Percentiles rank a stretch among this genome's conserved stretches.
Conservation (phyloP, 805 yeast species). For the Schizosaccharomyces lindneri region DNA sequence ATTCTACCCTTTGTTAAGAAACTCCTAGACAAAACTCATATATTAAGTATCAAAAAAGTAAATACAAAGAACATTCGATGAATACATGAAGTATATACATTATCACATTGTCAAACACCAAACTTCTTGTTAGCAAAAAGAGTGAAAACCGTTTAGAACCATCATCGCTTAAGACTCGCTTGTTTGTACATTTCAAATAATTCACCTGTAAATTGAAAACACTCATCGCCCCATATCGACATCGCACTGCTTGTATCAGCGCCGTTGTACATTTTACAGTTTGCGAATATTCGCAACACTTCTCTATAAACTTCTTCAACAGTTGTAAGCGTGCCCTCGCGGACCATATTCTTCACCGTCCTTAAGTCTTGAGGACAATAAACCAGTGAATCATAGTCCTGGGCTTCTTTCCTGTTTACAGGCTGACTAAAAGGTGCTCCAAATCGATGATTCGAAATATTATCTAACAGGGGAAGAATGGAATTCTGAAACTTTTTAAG, state of each 20-base stretch:
- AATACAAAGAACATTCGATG: not conserved
- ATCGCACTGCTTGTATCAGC: not conserved
- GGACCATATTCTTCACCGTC: conserved; percentile 31
- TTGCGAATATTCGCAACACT: conserved; percentile 54
- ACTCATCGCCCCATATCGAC: not conserved
- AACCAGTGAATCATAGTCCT: conserved; percentile 37
- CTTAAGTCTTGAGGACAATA: conserved; percentile 45
- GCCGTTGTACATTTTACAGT: conserved; percentile 60
- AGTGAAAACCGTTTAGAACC: too few species aligned
- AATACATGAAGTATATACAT: too few species aligned
- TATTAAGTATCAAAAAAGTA: not conserved
- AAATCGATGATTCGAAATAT: conserved; percentile 42
- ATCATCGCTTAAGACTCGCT: not conserved
- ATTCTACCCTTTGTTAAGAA: not conserved
- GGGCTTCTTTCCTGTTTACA: conserved; percentile 42
- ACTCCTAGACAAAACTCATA: not conserved
- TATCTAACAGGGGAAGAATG: conserved; percentile 35
- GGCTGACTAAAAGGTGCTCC: conserved; percentile 54
- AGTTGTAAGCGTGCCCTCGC: conserved; percentile 28
- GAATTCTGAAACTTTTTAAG: conserved; percentile 24
- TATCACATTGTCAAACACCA: too few species aligned
- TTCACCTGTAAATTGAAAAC: not conserved
- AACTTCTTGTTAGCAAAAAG: too few species aligned
- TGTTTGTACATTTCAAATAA: not conserved
- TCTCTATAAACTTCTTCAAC: conserved; percentile 36